phyloP scores from a whole-genome alignment of 495 filamentous ascomycete species.

The Neurospora tetraspora region DNA sequence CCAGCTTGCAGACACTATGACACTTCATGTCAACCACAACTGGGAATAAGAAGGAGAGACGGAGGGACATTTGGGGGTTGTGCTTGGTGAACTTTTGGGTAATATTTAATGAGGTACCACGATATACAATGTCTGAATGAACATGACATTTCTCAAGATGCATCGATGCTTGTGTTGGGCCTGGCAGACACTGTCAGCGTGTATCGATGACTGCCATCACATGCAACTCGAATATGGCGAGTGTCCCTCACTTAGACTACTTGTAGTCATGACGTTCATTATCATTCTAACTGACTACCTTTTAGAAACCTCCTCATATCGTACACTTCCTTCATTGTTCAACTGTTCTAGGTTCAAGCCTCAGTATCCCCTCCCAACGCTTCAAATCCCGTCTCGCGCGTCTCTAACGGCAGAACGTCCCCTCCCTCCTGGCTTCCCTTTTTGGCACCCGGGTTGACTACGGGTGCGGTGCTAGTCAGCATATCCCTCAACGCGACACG shows the following conservation, averaged over 20 bases:
- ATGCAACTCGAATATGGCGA: neutral
- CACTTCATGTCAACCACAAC: neutral
- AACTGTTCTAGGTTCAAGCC: neutral
- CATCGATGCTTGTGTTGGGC: neutral
- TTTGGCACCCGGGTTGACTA: neutral
- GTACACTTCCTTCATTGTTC: neutral
- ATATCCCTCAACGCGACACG: slow-evolving; percentile 17
- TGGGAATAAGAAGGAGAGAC: neutral
- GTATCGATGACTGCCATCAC: neutral
- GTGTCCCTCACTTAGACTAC: neutral
- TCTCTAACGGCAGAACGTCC: neutral
- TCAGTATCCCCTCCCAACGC: slow-evolving; percentile 6
- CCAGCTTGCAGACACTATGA: neutral
- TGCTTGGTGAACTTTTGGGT: neutral
- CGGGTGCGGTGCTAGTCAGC: neutral
- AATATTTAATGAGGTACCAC: slow-evolving; percentile 3
- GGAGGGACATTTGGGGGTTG: neutral
- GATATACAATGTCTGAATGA: neutral
- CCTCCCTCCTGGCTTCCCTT: slow-evolving; percentile 7
- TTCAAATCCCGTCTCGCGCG: slow-evolving; percentile 11
- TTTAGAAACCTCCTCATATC: neutral
- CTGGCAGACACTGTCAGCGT: neutral
- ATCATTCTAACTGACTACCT: neutral
- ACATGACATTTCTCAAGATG: neutral
- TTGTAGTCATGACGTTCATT: neutral